Evolutionary conservation across 257 asterid species (phyloP).

Genomic region (Buddleja alternifolia): DNA sequence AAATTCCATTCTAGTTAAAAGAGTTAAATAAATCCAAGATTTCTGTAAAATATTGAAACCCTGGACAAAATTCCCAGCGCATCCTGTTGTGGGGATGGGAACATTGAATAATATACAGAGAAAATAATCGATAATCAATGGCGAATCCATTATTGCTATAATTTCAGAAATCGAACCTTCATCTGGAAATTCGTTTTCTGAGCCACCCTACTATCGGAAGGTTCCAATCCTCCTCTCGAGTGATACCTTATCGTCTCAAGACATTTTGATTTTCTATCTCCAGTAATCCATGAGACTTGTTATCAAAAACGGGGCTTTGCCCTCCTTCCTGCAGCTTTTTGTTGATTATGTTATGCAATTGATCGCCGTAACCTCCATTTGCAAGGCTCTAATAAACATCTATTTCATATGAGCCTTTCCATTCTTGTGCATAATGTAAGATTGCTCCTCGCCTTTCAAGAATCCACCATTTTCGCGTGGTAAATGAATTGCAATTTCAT

Average conservation of each 20-base stretch:
- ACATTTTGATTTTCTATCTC: conserved; percentile 18
- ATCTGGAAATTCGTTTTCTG: conserved; percentile 21
- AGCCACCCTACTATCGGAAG: no score
- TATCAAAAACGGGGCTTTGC: conserved; percentile 12
- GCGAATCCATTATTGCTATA: conserved; percentile 26
- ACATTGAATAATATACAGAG: conserved; percentile 37
- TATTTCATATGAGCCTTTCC: conserved; percentile 34
- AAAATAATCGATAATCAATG: conserved; percentile 19
- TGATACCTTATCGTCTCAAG: conserved; percentile 4
- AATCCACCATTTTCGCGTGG: conserved; percentile 37
- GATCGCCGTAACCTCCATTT: conserved; percentile 34
- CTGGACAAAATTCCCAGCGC: conserved; percentile 42
- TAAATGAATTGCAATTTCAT: conserved; percentile 26
- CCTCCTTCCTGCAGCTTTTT: conserved; percentile 22
- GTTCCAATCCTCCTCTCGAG: conserved; percentile 27
- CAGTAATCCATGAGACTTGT: conserved; percentile 13
- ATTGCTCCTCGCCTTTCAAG: conserved; percentile 28
- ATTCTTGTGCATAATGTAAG: conserved; percentile 29
- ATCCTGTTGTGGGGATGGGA: conserved; percentile 41
- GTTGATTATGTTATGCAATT: conserved; percentile 16
- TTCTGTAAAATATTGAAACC: conserved; percentile 62
- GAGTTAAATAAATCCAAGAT: conserved; percentile 41
- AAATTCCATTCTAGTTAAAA: conserved; percentile 11
- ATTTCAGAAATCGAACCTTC: conserved; percentile 24
- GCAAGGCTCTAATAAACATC: conserved; percentile 31